A percentile compares a stretch with the other conserved stretches of the same genome.
Conservation (phyloP, 2,329 filamentous ascomycete species). For the Verticillium klebahnii region DNA sequence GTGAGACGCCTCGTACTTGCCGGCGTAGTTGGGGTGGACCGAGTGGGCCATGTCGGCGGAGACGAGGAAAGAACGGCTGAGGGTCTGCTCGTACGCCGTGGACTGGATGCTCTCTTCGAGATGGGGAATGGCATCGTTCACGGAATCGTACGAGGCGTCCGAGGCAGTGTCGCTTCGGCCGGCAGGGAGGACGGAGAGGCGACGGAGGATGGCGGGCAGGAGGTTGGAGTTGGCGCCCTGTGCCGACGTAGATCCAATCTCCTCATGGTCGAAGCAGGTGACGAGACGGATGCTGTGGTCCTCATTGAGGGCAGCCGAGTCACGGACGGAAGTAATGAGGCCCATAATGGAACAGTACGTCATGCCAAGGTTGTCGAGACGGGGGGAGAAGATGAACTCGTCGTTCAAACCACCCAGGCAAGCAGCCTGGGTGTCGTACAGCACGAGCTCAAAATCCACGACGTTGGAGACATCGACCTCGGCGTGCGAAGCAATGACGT, state of each 20-base stretch:
- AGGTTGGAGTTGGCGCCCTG: conserved; percentile 93
- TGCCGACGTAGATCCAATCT: conserved; percentile 87
- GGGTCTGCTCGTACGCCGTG: conserved; percentile 89
- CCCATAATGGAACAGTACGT: conserved; percentile 88
- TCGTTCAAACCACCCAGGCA: conserved; percentile 85
- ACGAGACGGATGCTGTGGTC: conserved; percentile 86
- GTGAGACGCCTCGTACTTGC: conserved; percentile 88
- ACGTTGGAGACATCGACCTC: conserved; percentile 67
- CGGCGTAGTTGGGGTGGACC: conserved; percentile 89
- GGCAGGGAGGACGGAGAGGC: conserved; percentile 74
- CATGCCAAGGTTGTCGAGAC: conserved; percentile 94
- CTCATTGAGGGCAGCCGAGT: conserved; percentile 60
- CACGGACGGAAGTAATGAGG: conserved; percentile 72
- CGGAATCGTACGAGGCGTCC: conserved; percentile 61
- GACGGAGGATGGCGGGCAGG: conserved; percentile 79
- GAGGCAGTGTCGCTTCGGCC: conserved; percentile 43
- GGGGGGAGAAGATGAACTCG: conserved; percentile 94
- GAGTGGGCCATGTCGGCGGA: conserved; percentile 98
- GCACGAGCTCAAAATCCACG: conserved; percentile 91
- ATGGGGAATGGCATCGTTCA: conserved; percentile 44
- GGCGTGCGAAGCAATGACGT: conserved; percentile 77
- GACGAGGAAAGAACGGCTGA: conserved; percentile 86
- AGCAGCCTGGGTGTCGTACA: conserved; percentile 92
- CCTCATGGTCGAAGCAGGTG: conserved; percentile 95
- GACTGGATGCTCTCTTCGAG: conserved; percentile 55